Conservation (phyloP, 2,329 filamentous ascomycete genomes). For the Talaromyces sp. region DNA sequence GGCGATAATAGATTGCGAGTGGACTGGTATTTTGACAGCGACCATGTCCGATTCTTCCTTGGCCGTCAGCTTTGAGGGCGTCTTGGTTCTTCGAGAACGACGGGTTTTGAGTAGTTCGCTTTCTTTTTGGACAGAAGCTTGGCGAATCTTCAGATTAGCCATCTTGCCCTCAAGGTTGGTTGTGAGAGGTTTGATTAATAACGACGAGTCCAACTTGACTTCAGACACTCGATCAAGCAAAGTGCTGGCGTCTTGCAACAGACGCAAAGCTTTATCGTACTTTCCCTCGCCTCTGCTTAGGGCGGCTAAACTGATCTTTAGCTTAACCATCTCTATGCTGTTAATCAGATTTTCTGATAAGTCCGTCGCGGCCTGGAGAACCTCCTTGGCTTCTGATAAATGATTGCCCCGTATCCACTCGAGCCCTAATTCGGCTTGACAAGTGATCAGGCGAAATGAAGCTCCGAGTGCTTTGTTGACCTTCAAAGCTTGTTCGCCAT, state of each 20-base stretch:
- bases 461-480: constrained; percentile 66
- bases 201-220: constrained; percentile 20
- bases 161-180: constrained; percentile 39
- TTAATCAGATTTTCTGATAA: constrained; percentile 47
- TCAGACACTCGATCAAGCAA: constrained; percentile 39
- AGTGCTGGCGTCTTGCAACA: constrained; percentile 46
- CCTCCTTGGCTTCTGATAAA: constrained; percentile 48
- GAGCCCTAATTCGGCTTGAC: constrained; percentile 42
- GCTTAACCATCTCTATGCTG: constrained; percentile 49
- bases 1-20: constrained; percentile 36
- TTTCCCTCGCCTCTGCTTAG: constrained; percentile 45
- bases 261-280: constrained; percentile 43
- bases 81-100: constrained; percentile 27
- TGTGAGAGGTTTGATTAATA: constrained; percentile 23
- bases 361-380: constrained; percentile 54
- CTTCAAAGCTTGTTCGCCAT: constrained; percentile 76
- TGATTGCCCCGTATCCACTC: constrained; percentile 48
- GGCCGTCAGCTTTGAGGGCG: constrained; percentile 15
- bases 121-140: constrained; percentile 4
- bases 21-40: constrained; percentile 18
- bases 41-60: constrained; percentile 14
- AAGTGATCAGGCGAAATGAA: constrained; percentile 47
- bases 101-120: constrained; percentile 17
- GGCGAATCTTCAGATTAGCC: constrained; percentile 34
- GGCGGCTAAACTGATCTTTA: constrained; percentile 39